Percentiles rank a stretch among this genome's conserved stretches.
Conservation (phyloP, 345 rosid species). For the Triadica sebifera region DNA sequence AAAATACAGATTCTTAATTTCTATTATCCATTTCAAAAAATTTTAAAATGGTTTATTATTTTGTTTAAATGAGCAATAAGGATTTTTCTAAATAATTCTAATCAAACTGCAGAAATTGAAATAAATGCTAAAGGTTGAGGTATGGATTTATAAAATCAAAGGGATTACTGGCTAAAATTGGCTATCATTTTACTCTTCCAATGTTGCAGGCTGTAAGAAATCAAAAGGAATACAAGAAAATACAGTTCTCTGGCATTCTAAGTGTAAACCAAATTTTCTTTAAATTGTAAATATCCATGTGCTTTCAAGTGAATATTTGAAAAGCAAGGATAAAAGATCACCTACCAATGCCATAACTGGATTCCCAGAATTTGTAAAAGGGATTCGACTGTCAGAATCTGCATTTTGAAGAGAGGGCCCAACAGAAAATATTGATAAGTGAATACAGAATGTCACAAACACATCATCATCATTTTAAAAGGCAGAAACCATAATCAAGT, state of each 20-base stretch:
- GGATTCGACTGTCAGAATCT: conserved; percentile 68
- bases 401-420: conserved; percentile 48
- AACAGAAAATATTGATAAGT: conserved; percentile 25
- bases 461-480: conserved; percentile 11
- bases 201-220: neutral
- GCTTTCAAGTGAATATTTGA: neutral
- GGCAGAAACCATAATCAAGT: conserved; percentile 2
- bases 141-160: too few species aligned
- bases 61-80: too few species aligned
- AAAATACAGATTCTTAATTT: too few species aligned
- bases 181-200: neutral
- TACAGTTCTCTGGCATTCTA: neutral
- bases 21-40: too few species aligned
- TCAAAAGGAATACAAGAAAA: neutral
- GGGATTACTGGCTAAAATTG: too few species aligned
- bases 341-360: conserved; percentile 94
- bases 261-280: neutral
- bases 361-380: conserved; percentile 82
- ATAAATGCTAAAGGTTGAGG: neutral
- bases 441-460: conserved; percentile 3
- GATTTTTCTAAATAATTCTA: too few species aligned
- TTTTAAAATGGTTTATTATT: too few species aligned
- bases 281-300: neutral
- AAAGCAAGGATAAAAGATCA: conserved; percentile 8
- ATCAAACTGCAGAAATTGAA: too few species aligned